These are phyloP conservation scores for Bromus sterilis DNA, from an alignment of 176 grass and related monocot genomes.

Conservation along the genomic window DNA sequence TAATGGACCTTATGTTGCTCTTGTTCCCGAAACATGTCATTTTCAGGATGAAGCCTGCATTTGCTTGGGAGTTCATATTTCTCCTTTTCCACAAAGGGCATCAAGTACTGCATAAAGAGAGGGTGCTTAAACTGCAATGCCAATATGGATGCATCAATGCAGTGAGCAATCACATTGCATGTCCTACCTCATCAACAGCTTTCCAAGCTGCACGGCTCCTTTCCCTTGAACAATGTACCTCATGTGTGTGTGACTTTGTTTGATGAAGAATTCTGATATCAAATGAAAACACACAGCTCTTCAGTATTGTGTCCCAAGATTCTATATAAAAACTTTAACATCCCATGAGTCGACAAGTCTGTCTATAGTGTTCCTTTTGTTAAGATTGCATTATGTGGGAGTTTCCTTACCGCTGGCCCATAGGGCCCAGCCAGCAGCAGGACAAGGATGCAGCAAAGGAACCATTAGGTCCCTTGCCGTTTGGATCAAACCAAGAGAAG, in stretches of 20 bases:
- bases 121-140: neutral
- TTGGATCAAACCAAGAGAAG: neutral
- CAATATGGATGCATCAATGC: neutral
- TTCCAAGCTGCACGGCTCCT: constrained; percentile 84
- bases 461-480: neutral
- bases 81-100: constrained; percentile 91
- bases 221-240: constrained; percentile 92
- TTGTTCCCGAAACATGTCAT: constrained; percentile 94
- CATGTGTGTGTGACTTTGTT: constrained; percentile 45
- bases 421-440: neutral
- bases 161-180: constrained; percentile 11
- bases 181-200: constrained; percentile 72
- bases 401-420: neutral
- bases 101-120: constrained; percentile 66
- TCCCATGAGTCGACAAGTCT: neutral
- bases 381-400: neutral
- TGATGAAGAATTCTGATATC: constrained; percentile 61
- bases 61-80: constrained; percentile 72
- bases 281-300: constrained; percentile 1
- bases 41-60: constrained; percentile 70
- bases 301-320: constrained; percentile 6
- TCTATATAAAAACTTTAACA: neutral
- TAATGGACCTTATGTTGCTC: constrained; percentile 87
- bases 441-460: neutral
- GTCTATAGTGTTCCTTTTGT: neutral